Base-by-base conservation (phyloP, 345 rosid species). In the Erysimum cheiranthoides region DNA sequence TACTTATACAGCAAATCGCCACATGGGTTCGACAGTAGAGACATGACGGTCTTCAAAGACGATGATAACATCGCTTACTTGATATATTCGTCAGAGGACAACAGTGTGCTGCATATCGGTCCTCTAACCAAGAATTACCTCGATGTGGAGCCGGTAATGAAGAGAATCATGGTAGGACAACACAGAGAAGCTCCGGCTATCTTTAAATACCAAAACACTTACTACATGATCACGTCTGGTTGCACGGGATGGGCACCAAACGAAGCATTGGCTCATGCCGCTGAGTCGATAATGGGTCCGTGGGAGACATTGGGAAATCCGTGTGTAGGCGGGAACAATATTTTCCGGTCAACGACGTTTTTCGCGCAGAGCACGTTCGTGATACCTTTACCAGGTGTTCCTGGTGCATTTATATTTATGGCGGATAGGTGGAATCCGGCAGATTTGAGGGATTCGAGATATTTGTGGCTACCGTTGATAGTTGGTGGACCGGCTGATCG, bases 231-330 rank as follows among this genome's bases (percentile, higher is more conserved):
- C 78, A 95, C 97, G 4, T 92, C 96, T 0, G 97, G 96, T 8
- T 95, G 99, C 80, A 84, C 97, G 0, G 97, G 97, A 32, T 95
- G 99, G 99, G 97, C 99, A 5, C 97, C 97, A 17, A 95, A 95
- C 18, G 99, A 95, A 81, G 97, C 97, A 1, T 54, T 90, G 17
- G 89, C 85, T 10, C 93, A 95, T 56, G 97, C 93, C 0, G 92
- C 97, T 1, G 97, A 95, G 73, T 88, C 91, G 2, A 80, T 95
- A 40, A 88, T 89, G 97, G 97, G 99, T 4, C 90, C 90, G 5
- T 95, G 99, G 99, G 97, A 95, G 85, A 90, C 89, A 18, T 34
- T 95, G 61, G 97, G 97, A 66, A 92, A 92, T 73, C 99, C 97
- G 0, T 90, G 97, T 74, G 58, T 86, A 0, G 97, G 97, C 4